Base-by-base conservation (phyloP, 2,329 filamentous ascomycete species). In the Hypomyces perniciosus region DNA sequence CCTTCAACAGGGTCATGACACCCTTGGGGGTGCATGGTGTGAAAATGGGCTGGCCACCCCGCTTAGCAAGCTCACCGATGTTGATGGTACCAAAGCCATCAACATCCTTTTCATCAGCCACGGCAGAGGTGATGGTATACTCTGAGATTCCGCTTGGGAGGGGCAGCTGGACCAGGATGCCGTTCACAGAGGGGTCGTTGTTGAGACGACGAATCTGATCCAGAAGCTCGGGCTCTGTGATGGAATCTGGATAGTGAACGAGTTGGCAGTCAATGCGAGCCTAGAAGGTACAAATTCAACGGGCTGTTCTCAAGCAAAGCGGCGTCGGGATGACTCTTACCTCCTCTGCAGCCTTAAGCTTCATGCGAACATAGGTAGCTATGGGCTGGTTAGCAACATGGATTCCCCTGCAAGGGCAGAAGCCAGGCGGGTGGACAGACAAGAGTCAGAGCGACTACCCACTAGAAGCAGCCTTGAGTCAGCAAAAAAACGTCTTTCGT, bases 301-400 rank as follows among this genome's bases (percentile, higher is more conserved):
- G 9, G 27, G 7, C 12, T 6, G n/a, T 8, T 44, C 33, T 20
- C 20, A 20, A 46, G 27, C 10, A 10, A 29, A n/a, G 30, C 48
- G 34, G 41, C 37, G 10, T 48, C n/a, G 35, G 41, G 35, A 20
- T 20, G 20, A 20, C 20, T 51, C 73, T 61, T 75, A 90, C 88
- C 80, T 97, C 93, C 68, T 88, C 78, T 52, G 93, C 93, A 59
- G 93, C 93, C 80, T 96, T 99, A 65, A 96, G 76, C 77, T 99
- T 99, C 93, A 99, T 99, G 73, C 91, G 91, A 72, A 99, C 92
- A 87, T 99, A 99, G 47, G 92, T 97, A 65, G 85, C 88, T 92
- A 63, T 56, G 51, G 52, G 56, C 61, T 68, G 61, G 69, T 64
- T 68, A 53, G 48, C 27, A 38, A n/a, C 20, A n/a, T 20, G 35